A percentile compares a stretch with the other conserved stretches of the same genome.
Evolutionary conservation across 352 stramenopile genomes (phyloP).

Genomic region (Phytophthora melonis): DNA sequence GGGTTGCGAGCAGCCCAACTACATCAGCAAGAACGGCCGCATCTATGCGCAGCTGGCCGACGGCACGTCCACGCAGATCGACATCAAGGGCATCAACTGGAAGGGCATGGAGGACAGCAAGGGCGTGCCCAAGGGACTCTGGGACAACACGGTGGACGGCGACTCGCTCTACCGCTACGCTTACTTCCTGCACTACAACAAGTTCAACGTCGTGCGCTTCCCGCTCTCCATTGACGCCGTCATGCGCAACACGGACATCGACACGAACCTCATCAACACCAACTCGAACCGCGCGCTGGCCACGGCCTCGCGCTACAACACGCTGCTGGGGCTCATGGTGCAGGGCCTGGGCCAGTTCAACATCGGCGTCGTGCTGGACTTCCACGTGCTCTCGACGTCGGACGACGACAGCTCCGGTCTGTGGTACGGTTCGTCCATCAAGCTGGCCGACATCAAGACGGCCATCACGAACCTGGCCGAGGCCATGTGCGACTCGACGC

Average conservation of each 20-base stretch:
- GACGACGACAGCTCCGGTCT: constrained; percentile 57
- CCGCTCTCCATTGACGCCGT: constrained; percentile 78
- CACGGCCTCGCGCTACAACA: constrained; percentile 69
- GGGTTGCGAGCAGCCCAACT: constrained; percentile 85
- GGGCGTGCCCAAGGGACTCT: constrained; percentile 78
- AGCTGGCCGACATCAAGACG: constrained; percentile 75
- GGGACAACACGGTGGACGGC: constrained; percentile 83
- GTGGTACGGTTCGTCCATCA: constrained; percentile 84
- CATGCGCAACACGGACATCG: constrained; percentile 71
- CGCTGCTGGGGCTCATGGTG: constrained; percentile 64
- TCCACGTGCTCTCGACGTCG: constrained; percentile 71
- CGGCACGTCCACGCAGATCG: constrained; percentile 67
- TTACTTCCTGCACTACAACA: constrained; percentile 79
- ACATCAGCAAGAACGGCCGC: constrained; percentile 77
- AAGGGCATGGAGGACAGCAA: constrained; percentile 81
- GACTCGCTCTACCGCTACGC: constrained; percentile 81
- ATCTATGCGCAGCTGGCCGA: constrained; percentile 69
- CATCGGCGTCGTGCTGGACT: constrained; percentile 84
- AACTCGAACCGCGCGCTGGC: constrained; percentile 85
- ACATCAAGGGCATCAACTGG: constrained; percentile 91
- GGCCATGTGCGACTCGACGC: constrained; percentile 78
- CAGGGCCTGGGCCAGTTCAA: constrained; percentile 81
- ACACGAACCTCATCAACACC: constrained; percentile 78
- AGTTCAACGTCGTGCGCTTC: constrained; percentile 85
- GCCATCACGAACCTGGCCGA: constrained; percentile 80